These are phyloP conservation scores for Fagopyrum homotropicum DNA, from an alignment of 148 eudicot species.

Conservation along the genomic window DNA sequence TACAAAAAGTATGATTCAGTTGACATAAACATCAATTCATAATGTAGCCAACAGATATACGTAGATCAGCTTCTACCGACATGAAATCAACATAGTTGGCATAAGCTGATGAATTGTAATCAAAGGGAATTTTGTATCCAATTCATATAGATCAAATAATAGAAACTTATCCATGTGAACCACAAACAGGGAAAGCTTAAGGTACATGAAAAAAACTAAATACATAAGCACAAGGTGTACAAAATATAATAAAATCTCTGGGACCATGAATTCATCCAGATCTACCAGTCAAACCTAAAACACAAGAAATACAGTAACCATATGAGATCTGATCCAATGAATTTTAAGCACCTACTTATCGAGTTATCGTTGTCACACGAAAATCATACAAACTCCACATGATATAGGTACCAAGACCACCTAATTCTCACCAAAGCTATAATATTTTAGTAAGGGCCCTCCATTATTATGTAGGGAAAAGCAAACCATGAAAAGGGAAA, in stretches of 20 bases:
- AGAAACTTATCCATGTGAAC: neutral
- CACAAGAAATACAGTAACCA: neutral
- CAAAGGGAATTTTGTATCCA: neutral
- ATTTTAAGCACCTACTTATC: neutral
- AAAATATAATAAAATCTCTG: neutral
- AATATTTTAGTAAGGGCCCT: neutral
- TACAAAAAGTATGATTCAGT: neutral
- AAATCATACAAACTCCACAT: neutral
- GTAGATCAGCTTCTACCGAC: neutral
- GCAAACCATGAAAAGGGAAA: constrained; percentile 9
- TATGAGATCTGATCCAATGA: neutral
- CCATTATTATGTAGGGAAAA: neutral
- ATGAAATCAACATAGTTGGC: constrained; percentile 6
- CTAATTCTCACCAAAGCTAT: neutral
- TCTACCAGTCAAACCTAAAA: constrained; percentile 8
- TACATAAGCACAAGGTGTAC: neutral
- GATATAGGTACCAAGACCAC: constrained; percentile 6
- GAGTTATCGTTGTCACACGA: neutral
- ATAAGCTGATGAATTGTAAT: neutral
- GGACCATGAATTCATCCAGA: constrained; percentile 4
- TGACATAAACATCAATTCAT: neutral
- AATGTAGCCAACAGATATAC: neutral
- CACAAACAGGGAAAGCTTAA: neutral
- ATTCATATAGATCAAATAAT: neutral
- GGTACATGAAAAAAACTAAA: neutral